Conservation (phyloP, 768 basidiomycete genomes). For the Pleurotus tuoliensis region DNA sequence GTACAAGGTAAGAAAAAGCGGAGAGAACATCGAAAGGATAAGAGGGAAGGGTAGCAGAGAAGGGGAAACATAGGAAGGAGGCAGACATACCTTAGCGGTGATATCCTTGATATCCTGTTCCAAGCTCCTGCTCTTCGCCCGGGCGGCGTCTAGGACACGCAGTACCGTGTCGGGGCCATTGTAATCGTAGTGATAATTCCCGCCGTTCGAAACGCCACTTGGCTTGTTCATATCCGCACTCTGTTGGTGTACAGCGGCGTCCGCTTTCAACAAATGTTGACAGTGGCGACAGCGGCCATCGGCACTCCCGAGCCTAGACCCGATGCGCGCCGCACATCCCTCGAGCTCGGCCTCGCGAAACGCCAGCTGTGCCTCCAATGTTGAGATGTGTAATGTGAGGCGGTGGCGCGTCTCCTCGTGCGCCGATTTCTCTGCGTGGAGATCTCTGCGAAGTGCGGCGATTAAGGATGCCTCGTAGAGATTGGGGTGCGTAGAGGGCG, state of each 20-base stretch:
- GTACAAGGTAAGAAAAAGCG: no score
- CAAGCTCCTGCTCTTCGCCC: slow-evolving; percentile 3
- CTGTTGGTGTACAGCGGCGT: neutral
- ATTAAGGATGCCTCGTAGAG: slow-evolving; percentile 43
- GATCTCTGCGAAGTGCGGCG: slow-evolving; percentile 34
- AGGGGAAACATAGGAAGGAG: neutral
- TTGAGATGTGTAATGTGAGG: slow-evolving; percentile 36
- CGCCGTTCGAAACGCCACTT: no score
- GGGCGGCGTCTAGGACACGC: neutral
- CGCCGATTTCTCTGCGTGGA: slow-evolving; percentile 39
- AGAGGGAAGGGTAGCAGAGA: no score
- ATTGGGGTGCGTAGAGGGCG: slow-evolving; percentile 5
- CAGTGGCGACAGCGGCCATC: neutral
- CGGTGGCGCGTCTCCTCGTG: slow-evolving; percentile 36
- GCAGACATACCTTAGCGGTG: slow-evolving; percentile 10
- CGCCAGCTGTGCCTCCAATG: slow-evolving; percentile 50
- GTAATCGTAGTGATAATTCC: no score
- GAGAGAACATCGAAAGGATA: no score
- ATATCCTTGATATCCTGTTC: slow-evolving; percentile 1
- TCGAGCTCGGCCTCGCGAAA: slow-evolving; percentile 57
- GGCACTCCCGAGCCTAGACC: neutral
- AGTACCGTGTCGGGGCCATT: neutral
- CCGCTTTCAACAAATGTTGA: neutral
- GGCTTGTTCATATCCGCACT: neutral
- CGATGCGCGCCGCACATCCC: slow-evolving; percentile 18